These are phyloP conservation scores for Parascedosporium putredinis DNA, from an alignment of 2,329 filamentous ascomycete species.

Conservation along the genomic window DNA sequence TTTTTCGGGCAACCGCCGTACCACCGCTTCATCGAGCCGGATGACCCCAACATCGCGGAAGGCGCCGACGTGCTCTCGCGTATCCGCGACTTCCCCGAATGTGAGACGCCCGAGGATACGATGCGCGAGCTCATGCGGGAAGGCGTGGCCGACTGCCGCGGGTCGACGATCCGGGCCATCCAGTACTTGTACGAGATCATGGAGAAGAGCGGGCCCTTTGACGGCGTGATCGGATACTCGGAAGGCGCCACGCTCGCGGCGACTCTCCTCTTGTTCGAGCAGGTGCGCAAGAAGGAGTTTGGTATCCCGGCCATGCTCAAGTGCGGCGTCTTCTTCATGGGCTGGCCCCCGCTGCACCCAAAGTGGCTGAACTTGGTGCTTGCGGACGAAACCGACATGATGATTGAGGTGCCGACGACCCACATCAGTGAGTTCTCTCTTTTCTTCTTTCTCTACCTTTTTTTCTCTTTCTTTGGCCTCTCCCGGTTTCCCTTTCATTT, in stretches of 20 bases:
- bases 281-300: constrained; percentile 22
- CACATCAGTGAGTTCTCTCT: constrained; percentile 32
- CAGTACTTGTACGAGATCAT: constrained; percentile 33
- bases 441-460: not conserved
- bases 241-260: constrained; percentile 48
- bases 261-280: constrained; percentile 40
- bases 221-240: constrained; percentile 50
- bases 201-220: constrained; percentile 33
- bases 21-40: constrained; percentile 43
- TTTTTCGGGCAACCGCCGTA: constrained; percentile 47
- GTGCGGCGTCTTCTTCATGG: constrained; percentile 40
- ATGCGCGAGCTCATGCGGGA: constrained; percentile 38
- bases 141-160: constrained; percentile 25
- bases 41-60: constrained; percentile 31
- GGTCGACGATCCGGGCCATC: constrained; percentile 29
- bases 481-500: not conserved
- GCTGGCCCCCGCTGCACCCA: constrained; percentile 41
- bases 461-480: not conserved
- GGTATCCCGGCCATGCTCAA: constrained; percentile 28
- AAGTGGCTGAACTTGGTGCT: constrained; percentile 27
- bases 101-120: constrained; percentile 42
- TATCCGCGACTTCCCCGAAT: constrained; percentile 43
- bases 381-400: constrained; percentile 34
- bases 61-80: constrained; percentile 35
- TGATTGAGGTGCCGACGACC: constrained; percentile 41